Evolutionary conservation across 768 basidiomycete genomes (phyloP), one percentile per base, ranked within the genome.

Genomic region (Boletellus sp.): DNA sequence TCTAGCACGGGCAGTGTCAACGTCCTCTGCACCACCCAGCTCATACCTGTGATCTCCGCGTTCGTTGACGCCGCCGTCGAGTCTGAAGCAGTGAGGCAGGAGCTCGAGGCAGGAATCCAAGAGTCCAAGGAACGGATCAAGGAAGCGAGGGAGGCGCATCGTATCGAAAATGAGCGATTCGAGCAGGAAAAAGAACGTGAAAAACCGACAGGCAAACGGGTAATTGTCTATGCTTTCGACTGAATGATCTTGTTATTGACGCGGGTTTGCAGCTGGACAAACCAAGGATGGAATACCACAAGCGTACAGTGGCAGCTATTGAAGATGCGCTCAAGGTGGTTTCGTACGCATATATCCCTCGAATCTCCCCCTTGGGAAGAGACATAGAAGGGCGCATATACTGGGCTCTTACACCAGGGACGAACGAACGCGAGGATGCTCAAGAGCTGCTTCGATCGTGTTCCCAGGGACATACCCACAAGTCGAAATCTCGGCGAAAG

Each of bases 321-420:
- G 84, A 89, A 28, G 73, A 77, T 52, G 77, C 79, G 0, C 61
- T 76, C n/a, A 79, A 78, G 49, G 65, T 87, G 15, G 67, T 75
- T 4, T 59, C 65, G 23, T 69, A 72, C 4, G 70, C 73, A 8
- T 78, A 70, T 54, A 61, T 77, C 3, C 71, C 78, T 3, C 82
- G 90, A 16, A 81, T 83, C 55, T 64, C 69, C 7, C 72, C 79
- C 1, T 70, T 90, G n/a, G 90, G 90, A n/a, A 72, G 67, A 23
- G 90, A 91, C 58, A 52, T 64, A 13, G 85, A 84, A 7, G 85
- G 85, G 11, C 78, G 87, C 17, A 57, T 73, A 17, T 92, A 87
- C 62, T 89, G 83, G 72, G 78, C 77, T 10, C 68, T 87, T 23
- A 78, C 81, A 0, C 83, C 87, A 5, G 77, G 83, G 17, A 57